A percentile compares a stretch with the other conserved stretches of the same genome.
These are phyloP conservation scores for Aspergillus avenaceus DNA, from an alignment of 495 filamentous ascomycete species.

Conservation along the genomic window DNA sequence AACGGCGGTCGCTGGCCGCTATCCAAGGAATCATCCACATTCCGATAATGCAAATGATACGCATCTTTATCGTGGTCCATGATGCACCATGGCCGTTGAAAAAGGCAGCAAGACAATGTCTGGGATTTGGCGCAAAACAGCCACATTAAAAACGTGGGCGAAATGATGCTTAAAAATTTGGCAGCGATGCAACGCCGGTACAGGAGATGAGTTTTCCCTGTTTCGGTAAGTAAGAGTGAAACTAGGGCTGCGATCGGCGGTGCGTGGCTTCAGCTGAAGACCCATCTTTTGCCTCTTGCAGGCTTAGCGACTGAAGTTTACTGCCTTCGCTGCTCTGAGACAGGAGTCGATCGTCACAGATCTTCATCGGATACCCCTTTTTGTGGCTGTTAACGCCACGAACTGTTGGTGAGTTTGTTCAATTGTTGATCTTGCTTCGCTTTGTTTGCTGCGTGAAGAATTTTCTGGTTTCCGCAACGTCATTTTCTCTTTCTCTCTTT, in stretches of 20 bases:
- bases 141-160: background rate
- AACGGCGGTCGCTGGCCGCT: conserved; percentile 5
- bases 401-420: no score
- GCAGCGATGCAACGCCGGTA: background rate
- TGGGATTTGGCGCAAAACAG: background rate
- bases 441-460: no score
- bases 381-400: background rate
- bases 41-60: conserved; percentile 17
- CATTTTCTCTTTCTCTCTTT: no score
- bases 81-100: no score
- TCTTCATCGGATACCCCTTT: background rate
- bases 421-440: no score
- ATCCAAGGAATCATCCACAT: conserved; percentile 9
- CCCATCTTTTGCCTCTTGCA: background rate
- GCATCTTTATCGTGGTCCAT: conserved; percentile 19
- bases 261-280: background rate
- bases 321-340: background rate
- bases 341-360: background rate
- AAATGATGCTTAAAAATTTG: background rate
- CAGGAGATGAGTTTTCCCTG: background rate
- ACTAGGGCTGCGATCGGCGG: background rate
- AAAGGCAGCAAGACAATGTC: no score
- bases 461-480: no score
- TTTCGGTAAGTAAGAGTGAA: background rate
- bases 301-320: background rate